phyloP scores from a whole-genome alignment of 2,329 filamentous ascomycete species.

The Grosmannia serpens region DNA sequence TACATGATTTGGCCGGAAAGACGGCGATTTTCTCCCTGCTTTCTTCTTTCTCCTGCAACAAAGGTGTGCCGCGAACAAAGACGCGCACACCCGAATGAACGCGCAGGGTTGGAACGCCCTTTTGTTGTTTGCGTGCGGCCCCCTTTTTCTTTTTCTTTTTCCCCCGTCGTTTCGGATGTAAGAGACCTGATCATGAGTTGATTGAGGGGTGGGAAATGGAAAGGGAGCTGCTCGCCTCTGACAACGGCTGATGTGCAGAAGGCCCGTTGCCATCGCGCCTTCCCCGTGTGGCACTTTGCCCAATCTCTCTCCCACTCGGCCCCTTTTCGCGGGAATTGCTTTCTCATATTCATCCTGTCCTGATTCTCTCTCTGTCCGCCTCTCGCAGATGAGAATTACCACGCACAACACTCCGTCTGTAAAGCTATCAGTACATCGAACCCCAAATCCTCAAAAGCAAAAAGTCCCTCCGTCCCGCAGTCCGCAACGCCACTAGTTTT shows the following conservation, averaged over 20 bases:
- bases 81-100: background rate
- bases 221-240: background rate
- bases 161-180: background rate
- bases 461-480: too few species aligned
- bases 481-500: too few species aligned
- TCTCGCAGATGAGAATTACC: too few species aligned
- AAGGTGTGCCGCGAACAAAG: background rate
- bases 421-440: too few species aligned
- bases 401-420: too few species aligned
- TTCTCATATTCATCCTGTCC: background rate
- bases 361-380: too few species aligned
- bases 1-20: background rate
- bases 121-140: background rate
- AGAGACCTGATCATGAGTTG: background rate
- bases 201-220: background rate
- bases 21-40: background rate
- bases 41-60: background rate
- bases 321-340: background rate
- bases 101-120: background rate
- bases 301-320: background rate
- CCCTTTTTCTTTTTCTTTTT: background rate
- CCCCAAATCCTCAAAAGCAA: too few species aligned
- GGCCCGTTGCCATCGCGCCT: background rate
- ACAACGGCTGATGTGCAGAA: background rate
- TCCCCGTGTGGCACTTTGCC: background rate